phyloP scores from a whole-genome alignment of 2,329 filamentous ascomycete species.

The Lachnellula hyalina region DNA sequence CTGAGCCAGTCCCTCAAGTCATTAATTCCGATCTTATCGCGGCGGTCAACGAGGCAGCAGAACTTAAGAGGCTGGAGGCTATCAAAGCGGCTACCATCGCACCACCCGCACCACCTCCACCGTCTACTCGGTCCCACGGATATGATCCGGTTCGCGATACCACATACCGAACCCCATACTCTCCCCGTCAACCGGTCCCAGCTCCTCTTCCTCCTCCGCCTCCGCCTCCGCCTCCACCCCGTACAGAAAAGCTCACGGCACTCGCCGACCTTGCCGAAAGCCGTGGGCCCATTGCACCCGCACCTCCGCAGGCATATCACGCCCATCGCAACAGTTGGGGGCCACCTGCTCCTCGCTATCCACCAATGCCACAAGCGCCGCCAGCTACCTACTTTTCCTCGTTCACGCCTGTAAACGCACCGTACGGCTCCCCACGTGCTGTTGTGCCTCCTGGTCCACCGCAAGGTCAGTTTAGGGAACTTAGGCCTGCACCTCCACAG shows the following conservation, averaged over 20 bases:
- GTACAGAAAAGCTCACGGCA: slow-evolving; percentile 4
- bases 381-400: background rate
- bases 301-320: slow-evolving; percentile 1
- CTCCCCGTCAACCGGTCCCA: background rate
- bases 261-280: slow-evolving; percentile 11
- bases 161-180: slow-evolving; percentile 11
- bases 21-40: slow-evolving; percentile 6
- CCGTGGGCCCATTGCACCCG: background rate
- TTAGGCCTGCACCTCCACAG: slow-evolving; percentile 17
- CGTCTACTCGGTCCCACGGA: slow-evolving; percentile 8
- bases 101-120: slow-evolving; percentile 10
- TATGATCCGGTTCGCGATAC: slow-evolving; percentile 17
- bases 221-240: background rate
- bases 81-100: slow-evolving; percentile 6
- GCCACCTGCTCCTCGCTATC: slow-evolving; percentile 4
- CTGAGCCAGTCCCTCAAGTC: background rate
- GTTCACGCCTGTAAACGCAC: background rate
- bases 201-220: slow-evolving; percentile 6
- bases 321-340: background rate
- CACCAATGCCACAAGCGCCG: slow-evolving; percentile 1
- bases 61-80: background rate
- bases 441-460: slow-evolving; percentile 3
- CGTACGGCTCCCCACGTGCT: slow-evolving; percentile 7
- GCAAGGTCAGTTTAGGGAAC: slow-evolving; percentile 8
- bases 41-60: slow-evolving; percentile 9